Conservation (phyloP, 106 monocot genomes). For the Narthecium ossifragum region DNA sequence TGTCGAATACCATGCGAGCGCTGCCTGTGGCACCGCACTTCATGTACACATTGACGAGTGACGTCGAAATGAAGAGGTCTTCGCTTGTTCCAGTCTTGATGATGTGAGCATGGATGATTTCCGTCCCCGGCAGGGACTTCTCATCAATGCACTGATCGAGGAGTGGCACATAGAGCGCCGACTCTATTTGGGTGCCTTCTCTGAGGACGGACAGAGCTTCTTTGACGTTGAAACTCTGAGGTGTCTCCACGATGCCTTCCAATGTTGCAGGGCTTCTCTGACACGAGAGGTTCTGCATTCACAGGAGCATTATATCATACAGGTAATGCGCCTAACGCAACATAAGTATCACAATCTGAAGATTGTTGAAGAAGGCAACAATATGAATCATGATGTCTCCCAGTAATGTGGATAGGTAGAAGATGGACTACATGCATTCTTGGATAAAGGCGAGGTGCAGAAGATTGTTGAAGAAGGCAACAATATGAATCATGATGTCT, state of each 20-base stretch:
- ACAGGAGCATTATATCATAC: not conserved
- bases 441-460: no score
- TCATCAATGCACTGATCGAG: conserved; percentile 49
- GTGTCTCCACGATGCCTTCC: conserved; percentile 1
- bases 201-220: conserved; percentile 27
- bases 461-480: no score
- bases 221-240: conserved; percentile 6
- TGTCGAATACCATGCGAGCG: conserved; percentile 61
- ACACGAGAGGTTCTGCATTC: conserved; percentile 2
- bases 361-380: no score
- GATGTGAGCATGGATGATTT: conserved; percentile 56
- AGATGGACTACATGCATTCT: no score
- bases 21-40: conserved; percentile 45
- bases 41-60: conserved; percentile 56
- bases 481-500: no score
- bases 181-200: conserved; percentile 27
- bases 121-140: conserved; percentile 23
- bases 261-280: conserved; percentile 12
- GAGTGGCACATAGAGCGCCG: conserved; percentile 51
- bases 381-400: no score
- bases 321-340: no score
- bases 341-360: no score
- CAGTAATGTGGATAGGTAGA: no score
- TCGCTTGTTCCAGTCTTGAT: conserved; percentile 48
- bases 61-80: conserved; percentile 58